Conservation (phyloP, 495 filamentous ascomycete species). For the Neurospora sp. region DNA sequence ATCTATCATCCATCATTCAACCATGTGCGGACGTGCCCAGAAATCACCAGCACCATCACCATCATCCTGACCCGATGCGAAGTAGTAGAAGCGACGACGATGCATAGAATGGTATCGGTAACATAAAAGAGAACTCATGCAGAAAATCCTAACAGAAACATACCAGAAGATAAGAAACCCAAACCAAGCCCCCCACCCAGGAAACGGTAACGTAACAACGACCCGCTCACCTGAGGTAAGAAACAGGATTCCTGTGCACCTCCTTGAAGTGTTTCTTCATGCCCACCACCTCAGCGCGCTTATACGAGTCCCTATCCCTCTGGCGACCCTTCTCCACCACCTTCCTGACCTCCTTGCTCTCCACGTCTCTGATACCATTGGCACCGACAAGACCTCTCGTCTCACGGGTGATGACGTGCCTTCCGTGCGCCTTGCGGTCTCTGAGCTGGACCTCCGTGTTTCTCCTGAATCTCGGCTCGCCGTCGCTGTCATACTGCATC, state of each 20-base stretch:
- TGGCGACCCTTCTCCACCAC: constrained; percentile 17
- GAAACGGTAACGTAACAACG: not conserved
- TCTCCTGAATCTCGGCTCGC: not conserved
- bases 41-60: not conserved
- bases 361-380: constrained; percentile 5
- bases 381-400: constrained; percentile 14
- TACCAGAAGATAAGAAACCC: not conserved
- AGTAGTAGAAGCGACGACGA: not conserved
- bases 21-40: not conserved
- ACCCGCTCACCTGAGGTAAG: constrained; percentile 14
- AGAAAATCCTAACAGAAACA: not conserved
- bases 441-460: constrained; percentile 1
- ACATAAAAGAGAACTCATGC: not conserved
- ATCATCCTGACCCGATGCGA: not conserved
- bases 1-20: not conserved
- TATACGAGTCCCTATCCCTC: constrained; percentile 16
- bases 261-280: constrained; percentile 22
- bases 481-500: constrained; percentile 21
- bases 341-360: constrained; percentile 7
- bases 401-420: constrained; percentile 16
- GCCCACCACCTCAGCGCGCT: constrained; percentile 7
- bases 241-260: constrained; percentile 17
- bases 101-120: not conserved
- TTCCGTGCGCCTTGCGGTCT: constrained; percentile 8
- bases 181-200: not conserved